Evolutionary conservation across 768 basidiomycete species (phyloP), one percentile per base, ranked within the genome.

Genomic region (Boletus subparvulus): DNA sequence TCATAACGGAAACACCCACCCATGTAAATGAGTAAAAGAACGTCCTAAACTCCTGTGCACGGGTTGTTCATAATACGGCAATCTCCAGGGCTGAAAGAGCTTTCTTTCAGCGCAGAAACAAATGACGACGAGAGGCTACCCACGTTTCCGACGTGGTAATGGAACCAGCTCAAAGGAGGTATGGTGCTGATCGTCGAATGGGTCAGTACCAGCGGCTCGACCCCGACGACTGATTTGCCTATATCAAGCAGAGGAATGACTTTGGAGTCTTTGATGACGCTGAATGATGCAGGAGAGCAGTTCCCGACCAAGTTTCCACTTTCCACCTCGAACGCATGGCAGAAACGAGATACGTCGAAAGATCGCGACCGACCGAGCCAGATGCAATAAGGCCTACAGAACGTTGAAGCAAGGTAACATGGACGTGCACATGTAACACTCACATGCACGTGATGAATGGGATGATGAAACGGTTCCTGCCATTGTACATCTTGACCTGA

Each of bases 321-420:
- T 60, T 86, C 83, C 21, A 83, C 72, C 60, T 86, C 84, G 64
- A 87, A 87, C 1, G 83, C 80, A 60, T 84, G 81, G 47, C 77
- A 78, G 46, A 79, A 77, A 3, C 74, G 74, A 2, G 85, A 77
- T 17, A 84, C 81, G 56, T 87, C 84, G 56, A 83, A 79, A 4
- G 78, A 72, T 26, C 86, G 83, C 10, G 86, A 81, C 48, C 86
- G 83, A 36, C 87, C 88, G 32, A 91, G 77, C 80, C 86, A 90
- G 61, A 91, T 83, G 67, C 90, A 90, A 73, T 87, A 87, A 0
- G 85, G 84, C 28, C 81, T 85, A 55, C 3, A 16, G 32, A 26
- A 35, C 6, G 21, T 33, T 50, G 33, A 47, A 61, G 56, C 16
- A 3, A 39, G 51, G 37, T 11, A 28, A 46, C 7, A 11, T 10